Base-by-base conservation (phyloP, 2,329 filamentous ascomycete species). In the Allantophomopsis cytisporea region DNA sequence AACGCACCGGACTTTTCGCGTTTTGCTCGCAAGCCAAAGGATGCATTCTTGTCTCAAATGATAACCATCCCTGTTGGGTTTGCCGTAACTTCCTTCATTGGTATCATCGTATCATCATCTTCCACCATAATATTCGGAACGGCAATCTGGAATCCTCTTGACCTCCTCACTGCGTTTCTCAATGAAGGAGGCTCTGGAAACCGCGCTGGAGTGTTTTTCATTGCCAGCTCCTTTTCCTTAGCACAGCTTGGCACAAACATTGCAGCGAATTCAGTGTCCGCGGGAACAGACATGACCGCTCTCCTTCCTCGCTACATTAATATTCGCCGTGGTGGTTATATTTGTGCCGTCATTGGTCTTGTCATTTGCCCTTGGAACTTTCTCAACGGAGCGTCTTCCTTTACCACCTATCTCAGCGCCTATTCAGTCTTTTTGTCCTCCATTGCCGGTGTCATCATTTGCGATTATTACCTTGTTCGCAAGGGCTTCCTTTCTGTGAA, bases 401-500 rank as follows among this genome's bases (percentile, higher is more conserved):
- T 94, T 64, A 91, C 84, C 1, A 93, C 84, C 3, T 94, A 94
- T 55, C 75, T 95, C 1, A 91, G 83, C 1, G 82, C 88, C 1
- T 94, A 94, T 64, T 87, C 83, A 3, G 86, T 95, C 41, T 95
- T 95, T 62, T 71, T 95, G n/a, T 88, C 83, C 43, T 86, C 83
- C 34, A 93, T 95, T 45, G 87, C 85, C 1, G 88, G 88, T n/a
- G 85, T 94, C 46, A 91, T 94, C 63, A 67, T 87, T 43, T 73
- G 70, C 49, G 88, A 95, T 59, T 95, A 95, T 65, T 95, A 93
- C 60, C 45, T 82, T 41, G 83, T 94, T 5, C 81, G 88, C 42
- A 78, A 72, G 42, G 88, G 88, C 5, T 94, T 87, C 56, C 66
- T 91, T 2, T 75, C 87, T 47, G 66, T 89, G 47, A 78, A 75